Base-by-base conservation (phyloP, 2,329 filamentous ascomycete genomes). In the Xylaria hypoxylon region DNA sequence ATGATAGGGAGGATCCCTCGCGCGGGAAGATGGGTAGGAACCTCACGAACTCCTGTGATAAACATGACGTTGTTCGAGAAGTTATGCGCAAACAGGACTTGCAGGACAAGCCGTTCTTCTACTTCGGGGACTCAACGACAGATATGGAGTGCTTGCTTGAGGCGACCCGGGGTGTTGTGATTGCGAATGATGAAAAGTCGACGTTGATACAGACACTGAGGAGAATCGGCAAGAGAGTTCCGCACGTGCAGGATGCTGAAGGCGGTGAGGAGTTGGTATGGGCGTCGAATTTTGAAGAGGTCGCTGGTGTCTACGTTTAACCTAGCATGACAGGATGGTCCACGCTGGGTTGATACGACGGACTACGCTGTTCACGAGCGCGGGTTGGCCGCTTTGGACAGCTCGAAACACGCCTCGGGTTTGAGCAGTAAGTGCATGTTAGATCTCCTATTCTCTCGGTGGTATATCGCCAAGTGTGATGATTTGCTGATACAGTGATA, bases 111-210 rank as follows among this genome's bases (percentile, higher is more conserved):
- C 73, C 65, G 5, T 73, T 79, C n/a, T 73, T 86, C n/a, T 89
- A 88, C 76, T 82, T 87, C 73, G 86, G 86, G 7, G 86, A 89
- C 73, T 87, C 86, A 31, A 80, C 81, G 1, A 88, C 86, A 1
- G 86, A 89, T 72, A 75, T 88, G 62, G 82, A 84, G 72, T 88
- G 86, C 65, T 75, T 89, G 42, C 69, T 86, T 3, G 72, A 75
- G 24, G 76, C 74, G 1, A 76, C 77, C 5, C 52, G 68, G 38
- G 86, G 85, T 3, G 76, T 87, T 24, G 81, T 85, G 47, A 79
- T 89, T 44, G 79, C 82, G 1, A 73, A 81, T 42, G 71, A 77
- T 17, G 77, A 77, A n/a, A 69, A 73, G 15, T 76, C 77, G 38
- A 64, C 68, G 40, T 62, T 75, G 50, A 66, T 75, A 58, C 60